Evolutionary conservation across 2,329 filamentous ascomycete species (phyloP), one percentile per base, ranked within the genome.

Genomic region (Sarocladiaceae sp.): DNA sequence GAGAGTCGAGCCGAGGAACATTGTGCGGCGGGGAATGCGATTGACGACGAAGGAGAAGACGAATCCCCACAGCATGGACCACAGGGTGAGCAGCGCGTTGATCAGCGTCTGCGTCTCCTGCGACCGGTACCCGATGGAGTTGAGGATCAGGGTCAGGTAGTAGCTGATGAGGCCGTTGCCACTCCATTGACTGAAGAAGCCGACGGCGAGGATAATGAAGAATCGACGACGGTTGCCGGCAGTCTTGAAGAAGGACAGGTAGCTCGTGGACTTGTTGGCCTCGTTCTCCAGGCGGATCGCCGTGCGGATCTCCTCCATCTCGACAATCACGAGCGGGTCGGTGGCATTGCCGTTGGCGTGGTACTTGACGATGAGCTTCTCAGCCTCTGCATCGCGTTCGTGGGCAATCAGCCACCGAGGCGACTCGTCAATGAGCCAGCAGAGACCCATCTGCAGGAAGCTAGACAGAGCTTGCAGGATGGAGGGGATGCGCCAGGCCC

Each of bases 351-450:
- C 62, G 47, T 74, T 72, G 20, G 68, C 72, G 43, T 78, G 72
- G 33, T 73, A 74, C 45, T 73, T 73, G 51, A 69, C 62, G 1
- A 81, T 54, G 18, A 78, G 70, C 1, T 61, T 59, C 13, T 62
- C 67, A 0, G 77, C 77, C 51, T 78, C 65, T 4, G 74, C 68
- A 2, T 58, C 48, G 20, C 67, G 65, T 21, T 75, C 74, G 47
- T 74, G 66, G 29, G 70, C 67, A 33, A 80, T 65, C 21, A 80
- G 58, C 70, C 72, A 82, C 31, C 80, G 68, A 1, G 80, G 80
- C 1, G 71, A 78, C 50, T 83, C 80, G 0, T 78, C 78, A 4
- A 79, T 66, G 40, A 76, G 70, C 50, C 62, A 66, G 43, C 73
- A 58, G 45, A 72, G 66, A 9, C 59, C 45, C 15, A 76, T 62